Evolutionary conservation across 2,329 filamentous ascomycete species (phyloP).

Genomic region (Thielaviopsis ethacetica): DNA sequence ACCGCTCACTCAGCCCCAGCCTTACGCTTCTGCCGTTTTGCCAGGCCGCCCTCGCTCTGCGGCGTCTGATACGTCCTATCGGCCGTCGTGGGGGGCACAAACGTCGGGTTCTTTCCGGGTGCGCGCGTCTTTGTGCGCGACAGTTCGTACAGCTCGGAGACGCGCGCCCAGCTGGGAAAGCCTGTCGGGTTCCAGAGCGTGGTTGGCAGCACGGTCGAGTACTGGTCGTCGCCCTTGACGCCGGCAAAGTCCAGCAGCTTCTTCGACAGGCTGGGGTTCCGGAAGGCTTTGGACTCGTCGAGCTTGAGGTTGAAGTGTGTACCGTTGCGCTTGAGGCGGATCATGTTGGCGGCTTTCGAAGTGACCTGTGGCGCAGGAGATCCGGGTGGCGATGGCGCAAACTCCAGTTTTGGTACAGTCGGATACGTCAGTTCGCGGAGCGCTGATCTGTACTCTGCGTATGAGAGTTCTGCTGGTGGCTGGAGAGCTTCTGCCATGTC

Average conservation of each 20-base stretch:
- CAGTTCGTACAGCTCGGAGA: slow-evolving; percentile 32
- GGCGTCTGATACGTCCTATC: not conserved
- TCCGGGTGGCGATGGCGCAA: slow-evolving; percentile 56
- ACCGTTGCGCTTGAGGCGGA: slow-evolving; percentile 59
- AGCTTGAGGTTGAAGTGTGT: slow-evolving; percentile 67
- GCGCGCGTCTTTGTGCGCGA: slow-evolving; percentile 27
- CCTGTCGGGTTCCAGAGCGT: slow-evolving; percentile 41
- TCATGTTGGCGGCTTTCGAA: slow-evolving; percentile 56
- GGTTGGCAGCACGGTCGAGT: slow-evolving; percentile 41
- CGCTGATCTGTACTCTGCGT: slow-evolving; percentile 45
- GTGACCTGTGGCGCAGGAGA: slow-evolving; percentile 36
- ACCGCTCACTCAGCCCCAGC: slow-evolving; percentile 13
- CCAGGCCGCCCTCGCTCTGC: slow-evolving; percentile 14
- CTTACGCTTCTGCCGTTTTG: slow-evolving; percentile 20
- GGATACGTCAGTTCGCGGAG: slow-evolving; percentile 62
- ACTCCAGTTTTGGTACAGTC: slow-evolving; percentile 52
- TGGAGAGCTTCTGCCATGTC: slow-evolving; percentile 20
- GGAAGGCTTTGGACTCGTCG: slow-evolving; percentile 46
- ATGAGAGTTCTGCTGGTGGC: slow-evolving; percentile 36
- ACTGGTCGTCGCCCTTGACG: slow-evolving; percentile 35
- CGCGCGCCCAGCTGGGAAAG: slow-evolving; percentile 35
- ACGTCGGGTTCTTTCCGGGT: slow-evolving; percentile 26
- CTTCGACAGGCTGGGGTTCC: slow-evolving; percentile 55
- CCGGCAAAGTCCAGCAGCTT: slow-evolving; percentile 56
- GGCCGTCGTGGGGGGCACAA: slow-evolving; percentile 24